Conservation (phyloP, 768 basidiomycete species). For the Trametes punicea region DNA sequence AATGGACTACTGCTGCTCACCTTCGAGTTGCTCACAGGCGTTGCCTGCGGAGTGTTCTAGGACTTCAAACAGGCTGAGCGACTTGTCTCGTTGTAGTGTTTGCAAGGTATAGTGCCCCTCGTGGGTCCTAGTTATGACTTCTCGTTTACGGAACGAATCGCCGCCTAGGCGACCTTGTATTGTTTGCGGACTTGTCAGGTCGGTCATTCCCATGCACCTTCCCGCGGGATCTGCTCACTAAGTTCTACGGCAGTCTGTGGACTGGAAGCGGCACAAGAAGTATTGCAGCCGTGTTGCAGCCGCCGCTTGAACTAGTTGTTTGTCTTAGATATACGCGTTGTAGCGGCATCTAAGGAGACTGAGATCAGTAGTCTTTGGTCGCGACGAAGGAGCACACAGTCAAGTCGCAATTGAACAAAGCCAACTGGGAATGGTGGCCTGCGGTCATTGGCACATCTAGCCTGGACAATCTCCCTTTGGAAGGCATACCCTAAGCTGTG, state of each 20-base stretch:
- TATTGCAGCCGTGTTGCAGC: conserved; percentile 25
- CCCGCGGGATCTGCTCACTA: no score
- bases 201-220: no score
- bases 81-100: neutral
- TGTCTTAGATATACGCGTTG: neutral
- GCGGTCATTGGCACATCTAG: no score
- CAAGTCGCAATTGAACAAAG: no score
- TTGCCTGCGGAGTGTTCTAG: neutral
- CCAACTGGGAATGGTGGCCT: no score
- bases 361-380: no score
- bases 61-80: neutral
- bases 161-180: conserved; percentile 3
- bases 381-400: no score
- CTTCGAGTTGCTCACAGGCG: neutral
- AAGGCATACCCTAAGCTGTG: no score
- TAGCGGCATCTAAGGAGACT: no score
- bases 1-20: neutral
- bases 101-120: conserved; percentile 1
- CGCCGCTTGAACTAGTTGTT: neutral
- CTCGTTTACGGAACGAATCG: neutral
- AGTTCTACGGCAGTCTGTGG: conserved; percentile 15
- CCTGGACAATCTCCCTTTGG: no score
- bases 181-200: conserved; percentile 14
- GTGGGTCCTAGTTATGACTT: neutral
- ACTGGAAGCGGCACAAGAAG: conserved; percentile 33